Conservation (phyloP, 2,329 filamentous ascomycete genomes). For the Neodidymelliopsis sp. region DNA sequence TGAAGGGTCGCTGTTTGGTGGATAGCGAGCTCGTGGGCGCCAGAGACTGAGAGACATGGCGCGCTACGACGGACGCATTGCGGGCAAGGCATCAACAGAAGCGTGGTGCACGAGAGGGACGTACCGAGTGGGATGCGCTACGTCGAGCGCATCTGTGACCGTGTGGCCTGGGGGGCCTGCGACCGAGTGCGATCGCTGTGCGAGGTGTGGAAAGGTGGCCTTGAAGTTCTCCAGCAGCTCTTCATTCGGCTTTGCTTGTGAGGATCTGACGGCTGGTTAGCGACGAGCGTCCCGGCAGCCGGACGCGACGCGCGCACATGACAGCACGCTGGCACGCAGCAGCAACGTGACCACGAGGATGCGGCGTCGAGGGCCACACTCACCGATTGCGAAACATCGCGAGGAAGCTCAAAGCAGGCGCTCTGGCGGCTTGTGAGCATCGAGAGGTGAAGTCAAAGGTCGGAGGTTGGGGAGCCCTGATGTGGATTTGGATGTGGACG, state of each 20-base stretch:
- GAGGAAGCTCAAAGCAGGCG: slow-evolving; percentile 39
- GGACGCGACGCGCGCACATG: slow-evolving; percentile 41
- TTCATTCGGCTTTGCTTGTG: slow-evolving; percentile 84
- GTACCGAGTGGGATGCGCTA: slow-evolving; percentile 55
- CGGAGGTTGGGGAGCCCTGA: slow-evolving; percentile 34
- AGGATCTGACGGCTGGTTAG: slow-evolving; percentile 63
- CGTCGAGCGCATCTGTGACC: slow-evolving; percentile 56
- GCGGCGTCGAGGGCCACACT: slow-evolving; percentile 29
- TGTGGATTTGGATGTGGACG: too few relatives aligned
- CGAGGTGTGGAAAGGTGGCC: slow-evolving; percentile 79
- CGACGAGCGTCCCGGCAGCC: slow-evolving; percentile 15
- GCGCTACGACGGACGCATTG: slow-evolving; percentile 4
- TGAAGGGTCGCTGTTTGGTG: not conserved
- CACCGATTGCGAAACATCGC: slow-evolving; percentile 60
- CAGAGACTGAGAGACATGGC: slow-evolving; percentile 10
- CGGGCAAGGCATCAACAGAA: slow-evolving; percentile 13
- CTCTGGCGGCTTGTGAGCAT: slow-evolving; percentile 38
- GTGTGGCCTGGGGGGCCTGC: slow-evolving; percentile 53
- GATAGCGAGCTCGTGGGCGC: not conserved
- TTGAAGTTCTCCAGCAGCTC: slow-evolving; percentile 86
- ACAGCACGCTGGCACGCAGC: slow-evolving; percentile 15
- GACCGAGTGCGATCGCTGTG: slow-evolving; percentile 54
- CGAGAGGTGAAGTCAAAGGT: slow-evolving; percentile 36
- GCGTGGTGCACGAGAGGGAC: slow-evolving; percentile 28
- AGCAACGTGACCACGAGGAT: slow-evolving; percentile 5